Base-by-base conservation (phyloP, 805 yeast species). In the Metschnikowia matae region DNA sequence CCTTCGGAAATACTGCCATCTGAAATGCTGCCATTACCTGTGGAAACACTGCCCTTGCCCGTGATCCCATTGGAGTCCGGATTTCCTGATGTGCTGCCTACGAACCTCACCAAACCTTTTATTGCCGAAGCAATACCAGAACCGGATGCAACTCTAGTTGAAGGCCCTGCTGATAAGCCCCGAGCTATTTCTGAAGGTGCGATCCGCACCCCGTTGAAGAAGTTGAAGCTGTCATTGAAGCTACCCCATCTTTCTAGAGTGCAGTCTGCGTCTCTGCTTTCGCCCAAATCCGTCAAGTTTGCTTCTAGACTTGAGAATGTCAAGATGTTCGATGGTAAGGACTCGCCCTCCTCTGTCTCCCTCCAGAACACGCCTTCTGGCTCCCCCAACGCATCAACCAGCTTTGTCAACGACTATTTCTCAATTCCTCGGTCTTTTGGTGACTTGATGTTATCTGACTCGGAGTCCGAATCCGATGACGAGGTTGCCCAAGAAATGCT, bases 311-410 rank as follows among this genome's bases (percentile, higher is more conserved):
- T 84, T 51, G 83, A 81, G 48, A 81, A 81, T 38, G 77, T 85
- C 49, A 84, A 84, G 63, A 79, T 80, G 59, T 85, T 85, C 61
- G 81, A 82, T 57, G 83, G 82, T 40, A 64, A 67, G 26, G 84
- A 80, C 45, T 79, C 78, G 54, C 89, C 90, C 31, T 72, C 75
- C 10, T 77, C 85, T 1, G 85, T 84, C n/a, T 82, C 87, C 0
- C 53, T 73, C 46, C 81, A 80, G 40, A 75, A 74, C 55, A 76
- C 86, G 1, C 84, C 84, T 0, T 60, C 68, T 29, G 65, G 65
- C 26, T 66, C 73, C 2, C 75, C 75, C 3, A 49, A 38, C 26
- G 11, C n/a, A 39, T 48, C 44, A n/a, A 53, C 44, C 14, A 50
- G 44, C 34, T 54, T 51, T 20, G 44, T 21, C 10, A 51, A 40